A percentile compares a stretch with the other conserved stretches of the same genome.
Conservation (phyloP, 2,329 filamentous ascomycete genomes). For the Colletotrichum coccodes region DNA sequence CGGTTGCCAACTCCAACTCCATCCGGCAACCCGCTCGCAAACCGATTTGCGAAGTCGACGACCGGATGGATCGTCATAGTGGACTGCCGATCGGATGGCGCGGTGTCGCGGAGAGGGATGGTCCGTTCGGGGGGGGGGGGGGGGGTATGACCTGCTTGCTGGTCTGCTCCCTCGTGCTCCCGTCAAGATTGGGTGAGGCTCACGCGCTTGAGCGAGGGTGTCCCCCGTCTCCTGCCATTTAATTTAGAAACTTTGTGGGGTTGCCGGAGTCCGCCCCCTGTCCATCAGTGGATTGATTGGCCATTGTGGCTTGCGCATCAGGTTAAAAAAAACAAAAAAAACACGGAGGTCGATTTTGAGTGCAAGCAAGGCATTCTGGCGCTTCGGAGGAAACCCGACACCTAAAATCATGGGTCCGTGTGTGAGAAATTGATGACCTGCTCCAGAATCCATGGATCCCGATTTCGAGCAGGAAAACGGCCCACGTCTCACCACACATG, state of each 20-base stretch:
- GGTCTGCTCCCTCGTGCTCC: background rate
- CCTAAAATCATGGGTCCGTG: background rate
- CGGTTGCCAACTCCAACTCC: slow-evolving; percentile 2
- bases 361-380: slow-evolving; percentile 6
- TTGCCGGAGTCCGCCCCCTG: slow-evolving; percentile 1
- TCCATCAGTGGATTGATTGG: slow-evolving; percentile 11
- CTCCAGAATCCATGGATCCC: background rate
- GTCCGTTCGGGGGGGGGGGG: background rate
- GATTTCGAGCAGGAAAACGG: background rate
- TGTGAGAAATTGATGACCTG: background rate
- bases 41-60: slow-evolving; percentile 16
- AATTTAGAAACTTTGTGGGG: slow-evolving; percentile 25
- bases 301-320: background rate
- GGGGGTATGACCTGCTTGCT: background rate
- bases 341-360: too few relatives aligned
- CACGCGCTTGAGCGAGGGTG: background rate
- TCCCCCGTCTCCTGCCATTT: slow-evolving; percentile 3
- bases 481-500: background rate
- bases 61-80: slow-evolving; percentile 23
- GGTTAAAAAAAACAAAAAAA: background rate
- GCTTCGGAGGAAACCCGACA: background rate
- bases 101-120: slow-evolving; percentile 6
- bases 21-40: background rate
- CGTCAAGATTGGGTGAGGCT: slow-evolving; percentile 5
- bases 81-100: background rate